Evolutionary conservation across 2,329 filamentous ascomycete genomes (phyloP).

Genomic region (Neonectria neomacrospora): DNA sequence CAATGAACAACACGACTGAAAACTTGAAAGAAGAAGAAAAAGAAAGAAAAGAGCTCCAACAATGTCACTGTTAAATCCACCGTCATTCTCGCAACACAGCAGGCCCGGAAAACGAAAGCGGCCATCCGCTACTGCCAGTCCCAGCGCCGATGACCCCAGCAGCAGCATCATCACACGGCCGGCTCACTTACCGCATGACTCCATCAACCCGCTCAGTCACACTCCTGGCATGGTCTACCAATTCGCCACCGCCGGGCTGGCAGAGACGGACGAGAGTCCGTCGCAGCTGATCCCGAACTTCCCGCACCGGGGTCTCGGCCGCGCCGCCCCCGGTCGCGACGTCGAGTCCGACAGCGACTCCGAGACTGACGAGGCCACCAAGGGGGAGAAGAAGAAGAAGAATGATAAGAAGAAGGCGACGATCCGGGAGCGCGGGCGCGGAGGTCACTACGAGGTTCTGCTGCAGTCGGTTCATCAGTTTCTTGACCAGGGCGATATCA

Average conservation of each 20-base stretch:
- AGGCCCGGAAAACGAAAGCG: slow-evolving; percentile 40
- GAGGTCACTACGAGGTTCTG: slow-evolving; percentile 71
- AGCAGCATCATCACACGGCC: slow-evolving; percentile 7
- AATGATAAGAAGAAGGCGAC: slow-evolving; percentile 31
- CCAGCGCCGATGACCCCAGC: slow-evolving; percentile 13
- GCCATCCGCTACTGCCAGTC: slow-evolving; percentile 1
- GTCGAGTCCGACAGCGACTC: slow-evolving; percentile 36
- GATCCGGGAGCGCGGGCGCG: slow-evolving; percentile 26
- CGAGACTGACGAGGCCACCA: slow-evolving; percentile 73
- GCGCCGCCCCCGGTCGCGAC: slow-evolving; percentile 7
- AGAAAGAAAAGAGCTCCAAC: neutral
- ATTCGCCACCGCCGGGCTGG: slow-evolving; percentile 64
- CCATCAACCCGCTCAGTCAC: slow-evolving; percentile 68
- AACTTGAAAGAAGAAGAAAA: neutral
- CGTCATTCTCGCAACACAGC: slow-evolving; percentile 32
- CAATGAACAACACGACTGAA: slow-evolving; percentile 6
- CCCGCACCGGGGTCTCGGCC: slow-evolving; percentile 58
- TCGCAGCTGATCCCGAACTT: slow-evolving; percentile 57
- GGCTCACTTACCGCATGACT: slow-evolving; percentile 45
- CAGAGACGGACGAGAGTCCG: slow-evolving; percentile 57
- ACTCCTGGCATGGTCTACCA: slow-evolving; percentile 63
- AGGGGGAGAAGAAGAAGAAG: slow-evolving; percentile 32
- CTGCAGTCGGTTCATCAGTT: slow-evolving; percentile 77
- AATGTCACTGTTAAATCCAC: slow-evolving; percentile 38
- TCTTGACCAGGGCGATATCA: slow-evolving; percentile 75